These are phyloP conservation scores for Colletotrichum camelliae DNA, from an alignment of 2,329 filamentous ascomycete species.

Conservation along the genomic window DNA sequence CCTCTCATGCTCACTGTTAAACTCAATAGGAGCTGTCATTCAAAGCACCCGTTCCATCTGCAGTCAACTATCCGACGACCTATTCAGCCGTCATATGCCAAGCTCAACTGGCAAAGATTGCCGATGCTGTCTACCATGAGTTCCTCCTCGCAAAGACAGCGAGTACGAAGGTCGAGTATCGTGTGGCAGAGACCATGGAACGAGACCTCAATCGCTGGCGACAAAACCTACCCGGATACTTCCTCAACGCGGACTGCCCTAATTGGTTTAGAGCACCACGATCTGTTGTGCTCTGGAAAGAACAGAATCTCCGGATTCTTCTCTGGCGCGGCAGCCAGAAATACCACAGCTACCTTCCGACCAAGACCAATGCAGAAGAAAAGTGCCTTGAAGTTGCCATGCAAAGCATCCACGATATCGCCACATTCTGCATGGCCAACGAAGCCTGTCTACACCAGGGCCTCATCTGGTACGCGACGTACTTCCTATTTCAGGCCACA, in stretches of 20 bases:
- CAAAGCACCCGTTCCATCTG: neutral
- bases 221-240: constrained; percentile 36
- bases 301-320: constrained; percentile 47
- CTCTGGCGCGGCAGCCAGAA: constrained; percentile 42
- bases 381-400: constrained; percentile 43
- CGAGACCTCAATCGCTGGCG: constrained; percentile 38
- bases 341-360: constrained; percentile 34
- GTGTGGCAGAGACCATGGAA: constrained; percentile 44
- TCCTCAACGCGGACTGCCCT: constrained; percentile 30
- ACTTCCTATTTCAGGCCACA: constrained; percentile 49
- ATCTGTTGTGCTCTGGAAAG: constrained; percentile 45
- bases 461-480: constrained; percentile 47
- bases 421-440: constrained; percentile 36
- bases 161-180: constrained; percentile 35
- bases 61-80: constrained; percentile 41
- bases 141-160: constrained; percentile 43
- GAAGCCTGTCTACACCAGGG: constrained; percentile 33
- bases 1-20: neutral
- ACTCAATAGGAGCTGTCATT: neutral
- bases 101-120: constrained; percentile 42
- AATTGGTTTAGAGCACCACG: constrained; percentile 40
- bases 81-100: constrained; percentile 46
- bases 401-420: constrained; percentile 40
- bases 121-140: constrained; percentile 45
- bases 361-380: constrained; percentile 30